Base-by-base conservation (phyloP, 192 early-diverging fungal genomes). In the Coemansia sp. region DNA sequence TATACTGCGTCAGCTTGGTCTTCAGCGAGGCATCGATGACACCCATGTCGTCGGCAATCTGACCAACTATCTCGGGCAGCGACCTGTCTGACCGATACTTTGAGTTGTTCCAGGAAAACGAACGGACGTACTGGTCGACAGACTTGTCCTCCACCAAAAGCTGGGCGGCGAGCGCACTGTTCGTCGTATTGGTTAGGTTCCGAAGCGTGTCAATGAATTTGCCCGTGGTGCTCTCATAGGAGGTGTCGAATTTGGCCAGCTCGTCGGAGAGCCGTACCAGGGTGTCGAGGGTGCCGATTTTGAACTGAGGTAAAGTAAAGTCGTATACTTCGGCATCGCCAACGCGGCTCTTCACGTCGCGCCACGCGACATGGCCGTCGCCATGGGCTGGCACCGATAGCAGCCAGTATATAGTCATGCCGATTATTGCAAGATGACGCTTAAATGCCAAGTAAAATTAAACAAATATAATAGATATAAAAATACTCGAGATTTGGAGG, bases 181-280 rank as follows among this genome's bases (percentile, higher is more conserved):
- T 72, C 57, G 2, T 60, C 2, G 57, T 46, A 2, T 60, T 67
- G 4, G 64, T 76, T 34, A 99, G 85, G n/a, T 63, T 85, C 11
- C 89, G 86, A 61, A 99, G 85, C 33, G 90, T 90, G 62, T 99
- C 98, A 7, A 92, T 85, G 51, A 97, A 84, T 80, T 98, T 99
- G 56, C 84, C 85, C 29, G 81, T 81, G 6, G 92, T 85, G 27
- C 73, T 75, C 71, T 98, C 96, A 62, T 91, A 89, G 0, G 84
- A 79, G 7, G 85, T 64, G 75, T 99, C 98, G 54, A 85, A 85
- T 69, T 98, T 99, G 29, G 81, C 82, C 40, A 99, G 85, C 70
- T 99, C 97, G 76, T 99, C 98, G 13, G 96, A 98, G 29, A 98
- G 86, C 24, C 95, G 71, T 19, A 98, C 93, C 16, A 99, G 88